phyloP scores from a whole-genome alignment of 1,284 basidiomycete species.

The Ceratobasidium papillatum region DNA sequence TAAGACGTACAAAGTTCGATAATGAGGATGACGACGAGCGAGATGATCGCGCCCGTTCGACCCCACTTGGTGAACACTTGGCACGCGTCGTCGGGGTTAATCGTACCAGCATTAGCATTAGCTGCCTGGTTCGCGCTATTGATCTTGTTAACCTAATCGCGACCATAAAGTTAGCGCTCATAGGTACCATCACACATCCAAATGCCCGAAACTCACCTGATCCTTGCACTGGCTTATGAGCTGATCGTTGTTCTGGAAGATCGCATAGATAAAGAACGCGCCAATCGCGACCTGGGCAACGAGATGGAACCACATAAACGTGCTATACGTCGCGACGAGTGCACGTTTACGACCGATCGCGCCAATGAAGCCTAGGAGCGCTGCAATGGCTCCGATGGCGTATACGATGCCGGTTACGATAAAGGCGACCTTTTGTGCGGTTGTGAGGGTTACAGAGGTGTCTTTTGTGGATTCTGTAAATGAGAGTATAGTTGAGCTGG shows the following conservation, averaged over 20 bases:
- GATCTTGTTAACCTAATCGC: neutral
- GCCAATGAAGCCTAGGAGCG: constrained; percentile 61
- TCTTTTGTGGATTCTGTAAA: constrained; percentile 30
- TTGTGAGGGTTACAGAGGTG: neutral
- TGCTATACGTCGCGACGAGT: constrained; percentile 64
- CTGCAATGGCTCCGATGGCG: constrained; percentile 23
- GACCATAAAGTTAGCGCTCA: neutral
- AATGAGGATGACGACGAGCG: constrained; percentile 53
- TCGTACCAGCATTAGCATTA: constrained; percentile 40
- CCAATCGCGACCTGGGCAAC: constrained; percentile 49
- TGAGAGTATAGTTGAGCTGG: neutral
- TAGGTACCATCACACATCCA: neutral
- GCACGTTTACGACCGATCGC: constrained; percentile 66
- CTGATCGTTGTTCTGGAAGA: constrained; percentile 59
- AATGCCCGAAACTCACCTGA: neutral
- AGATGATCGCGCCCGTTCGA: constrained; percentile 54
- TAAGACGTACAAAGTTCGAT: constrained; percentile 50
- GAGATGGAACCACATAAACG: constrained; percentile 63
- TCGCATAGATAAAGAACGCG: constrained; percentile 62
- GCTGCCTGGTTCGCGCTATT: constrained; percentile 16
- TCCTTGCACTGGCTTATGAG: constrained; percentile 20
- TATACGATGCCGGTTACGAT: constrained; percentile 35
- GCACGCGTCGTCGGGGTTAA: constrained; percentile 59
- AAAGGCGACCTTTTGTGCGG: constrained; percentile 38
- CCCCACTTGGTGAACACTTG: constrained; percentile 54